Conservation (phyloP, 129 eudicot species). For the Flaveria bidentis region DNA sequence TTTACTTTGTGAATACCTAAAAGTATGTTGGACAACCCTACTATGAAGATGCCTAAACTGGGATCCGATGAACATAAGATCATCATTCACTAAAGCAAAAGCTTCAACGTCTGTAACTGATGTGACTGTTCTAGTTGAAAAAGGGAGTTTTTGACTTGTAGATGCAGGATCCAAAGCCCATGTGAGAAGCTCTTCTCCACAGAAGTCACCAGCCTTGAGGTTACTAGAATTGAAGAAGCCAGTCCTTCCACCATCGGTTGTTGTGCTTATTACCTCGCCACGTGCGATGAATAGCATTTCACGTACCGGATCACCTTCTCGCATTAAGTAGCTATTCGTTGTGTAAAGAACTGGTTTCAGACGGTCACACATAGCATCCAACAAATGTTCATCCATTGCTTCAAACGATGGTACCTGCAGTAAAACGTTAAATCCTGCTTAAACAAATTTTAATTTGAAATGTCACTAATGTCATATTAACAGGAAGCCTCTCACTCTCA, state of each 20-base stretch:
- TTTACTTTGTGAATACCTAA: constrained; percentile 43
- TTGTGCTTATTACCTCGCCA: constrained; percentile 46
- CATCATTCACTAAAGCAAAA: constrained; percentile 56
- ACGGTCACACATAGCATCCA: constrained; percentile 71
- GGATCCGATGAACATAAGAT: constrained; percentile 54
- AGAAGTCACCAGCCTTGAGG: constrained; percentile 66
- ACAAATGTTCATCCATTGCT: constrained; percentile 55
- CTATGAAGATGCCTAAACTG: constrained; percentile 60
- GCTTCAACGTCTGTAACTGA: constrained; percentile 66
- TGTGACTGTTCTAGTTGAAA: constrained; percentile 58
- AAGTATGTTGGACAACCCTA: constrained; percentile 54
- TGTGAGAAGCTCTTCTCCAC: constrained; percentile 83
- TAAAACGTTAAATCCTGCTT: not conserved
- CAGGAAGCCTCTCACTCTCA: constrained; percentile 45
- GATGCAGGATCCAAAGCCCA: constrained; percentile 65
- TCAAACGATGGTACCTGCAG: constrained; percentile 72
- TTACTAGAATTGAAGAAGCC: constrained; percentile 52
- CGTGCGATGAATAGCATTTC: constrained; percentile 78
- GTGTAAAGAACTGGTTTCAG: constrained; percentile 63
- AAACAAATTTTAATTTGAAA: not conserved
- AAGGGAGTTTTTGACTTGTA: constrained; percentile 35
- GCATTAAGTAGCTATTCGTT: constrained; percentile 45
- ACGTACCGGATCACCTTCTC: constrained; percentile 74
- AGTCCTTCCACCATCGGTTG: constrained; percentile 56
- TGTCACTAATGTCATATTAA: not conserved